Conservation (phyloP, 2,329 filamentous ascomycete species). For the Fusarium udum region DNA sequence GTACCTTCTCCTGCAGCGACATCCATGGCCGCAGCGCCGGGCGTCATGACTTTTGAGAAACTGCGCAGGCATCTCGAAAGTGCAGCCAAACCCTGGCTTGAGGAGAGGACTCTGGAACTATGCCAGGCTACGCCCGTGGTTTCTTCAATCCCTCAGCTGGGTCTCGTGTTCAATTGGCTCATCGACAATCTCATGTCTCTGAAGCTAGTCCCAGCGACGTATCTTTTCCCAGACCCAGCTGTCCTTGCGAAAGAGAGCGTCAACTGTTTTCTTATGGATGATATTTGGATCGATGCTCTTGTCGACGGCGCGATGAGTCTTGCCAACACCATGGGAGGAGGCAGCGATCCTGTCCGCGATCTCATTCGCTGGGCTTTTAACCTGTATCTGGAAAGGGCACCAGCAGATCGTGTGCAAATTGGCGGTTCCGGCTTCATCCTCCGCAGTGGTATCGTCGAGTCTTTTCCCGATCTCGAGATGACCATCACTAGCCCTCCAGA, state of each 20-base stretch:
- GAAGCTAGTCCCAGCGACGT: background rate
- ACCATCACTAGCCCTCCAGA: background rate
- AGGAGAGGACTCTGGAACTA: background rate
- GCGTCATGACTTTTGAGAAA: background rate
- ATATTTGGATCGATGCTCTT: background rate
- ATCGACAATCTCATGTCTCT: background rate
- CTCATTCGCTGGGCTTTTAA: background rate
- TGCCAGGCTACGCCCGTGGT: accelerated
- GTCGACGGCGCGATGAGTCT: background rate
- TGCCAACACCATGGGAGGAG: background rate
- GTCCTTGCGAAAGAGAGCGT: background rate
- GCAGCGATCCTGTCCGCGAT: background rate
- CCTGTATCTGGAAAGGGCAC: background rate
- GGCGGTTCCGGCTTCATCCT: background rate
- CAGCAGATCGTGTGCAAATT: background rate
- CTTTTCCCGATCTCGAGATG: background rate
- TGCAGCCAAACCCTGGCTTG: background rate
- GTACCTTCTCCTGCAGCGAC: background rate
- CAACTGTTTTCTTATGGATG: background rate
- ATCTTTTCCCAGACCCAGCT: background rate
- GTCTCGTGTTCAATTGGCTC: background rate
- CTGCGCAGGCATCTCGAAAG: background rate
- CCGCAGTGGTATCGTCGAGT: background rate
- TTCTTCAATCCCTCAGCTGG: background rate
- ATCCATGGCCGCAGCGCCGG: background rate